These are phyloP conservation scores for Pleurotus platypus DNA, from an alignment of 768 basidiomycete genomes.

Conservation along the genomic window DNA sequence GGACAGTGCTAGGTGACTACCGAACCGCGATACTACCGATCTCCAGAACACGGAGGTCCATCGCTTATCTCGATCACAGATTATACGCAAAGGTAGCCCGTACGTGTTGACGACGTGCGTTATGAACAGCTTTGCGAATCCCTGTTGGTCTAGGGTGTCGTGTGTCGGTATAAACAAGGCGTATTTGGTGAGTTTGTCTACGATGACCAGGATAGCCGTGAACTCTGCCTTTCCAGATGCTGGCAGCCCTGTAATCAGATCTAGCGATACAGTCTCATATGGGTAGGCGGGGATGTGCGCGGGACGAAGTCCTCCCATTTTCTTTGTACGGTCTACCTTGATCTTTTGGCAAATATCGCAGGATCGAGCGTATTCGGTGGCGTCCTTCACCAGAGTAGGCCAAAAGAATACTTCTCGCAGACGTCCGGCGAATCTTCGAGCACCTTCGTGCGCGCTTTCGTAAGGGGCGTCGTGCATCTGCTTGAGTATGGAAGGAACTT, in stretches of 20 bases:
- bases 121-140: conserved; percentile 18
- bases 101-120: conserved; percentile 17
- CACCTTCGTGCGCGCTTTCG: no score
- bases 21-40: conserved; percentile 14
- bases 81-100: conserved; percentile 14
- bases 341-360: no score
- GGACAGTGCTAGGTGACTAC: conserved; percentile 17
- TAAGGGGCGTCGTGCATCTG: no score
- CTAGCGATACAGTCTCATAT: conserved; percentile 15
- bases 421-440: no score
- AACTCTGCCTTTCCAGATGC: neutral
- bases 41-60: conserved; percentile 25
- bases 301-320: conserved; percentile 10
- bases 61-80: neutral
- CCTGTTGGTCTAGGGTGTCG: conserved; percentile 12
- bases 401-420: no score
- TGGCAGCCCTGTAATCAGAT: conserved; percentile 18
- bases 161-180: conserved; percentile 16
- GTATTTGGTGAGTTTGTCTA: conserved; percentile 13
- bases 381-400: conserved; percentile 9
- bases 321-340: no score
- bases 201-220: conserved; percentile 22
- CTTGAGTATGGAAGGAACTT: no score
- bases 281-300: conserved; percentile 9
- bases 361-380: conserved; percentile 5